These are phyloP conservation scores for Diaporthe sp. DNA, from an alignment of 2,329 filamentous ascomycete species.

Conservation along the genomic window DNA sequence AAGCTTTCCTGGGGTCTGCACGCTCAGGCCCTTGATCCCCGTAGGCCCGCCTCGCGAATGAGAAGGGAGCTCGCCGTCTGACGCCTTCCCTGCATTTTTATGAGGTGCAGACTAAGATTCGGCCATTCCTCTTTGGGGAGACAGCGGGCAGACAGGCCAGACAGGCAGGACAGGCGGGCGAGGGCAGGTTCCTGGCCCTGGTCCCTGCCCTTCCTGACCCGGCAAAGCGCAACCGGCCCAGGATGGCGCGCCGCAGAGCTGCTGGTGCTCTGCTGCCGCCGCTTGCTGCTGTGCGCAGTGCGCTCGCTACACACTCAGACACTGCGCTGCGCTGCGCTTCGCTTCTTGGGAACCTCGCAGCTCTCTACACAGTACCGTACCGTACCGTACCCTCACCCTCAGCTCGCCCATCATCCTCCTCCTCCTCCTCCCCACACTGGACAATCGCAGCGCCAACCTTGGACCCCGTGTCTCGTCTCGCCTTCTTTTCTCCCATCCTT, in stretches of 20 bases:
- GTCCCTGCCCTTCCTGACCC: conserved; percentile 26
- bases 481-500: conserved; percentile 43
- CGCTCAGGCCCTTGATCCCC: conserved; percentile 33
- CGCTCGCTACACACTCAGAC: conserved; percentile 15
- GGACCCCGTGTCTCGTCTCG: conserved; percentile 42
- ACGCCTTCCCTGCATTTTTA: conserved; percentile 35
- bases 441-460: conserved; percentile 42
- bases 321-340: conserved; percentile 13
- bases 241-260: conserved; percentile 24
- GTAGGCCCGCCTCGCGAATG: conserved; percentile 30
- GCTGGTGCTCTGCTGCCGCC: background rate
- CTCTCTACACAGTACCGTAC: conserved; percentile 11
- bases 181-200: conserved; percentile 5
- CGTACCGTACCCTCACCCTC: conserved; percentile 16
- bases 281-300: conserved; percentile 6
- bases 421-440: conserved; percentile 37
- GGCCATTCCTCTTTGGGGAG: conserved; percentile 26
- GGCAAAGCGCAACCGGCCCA: conserved; percentile 12
- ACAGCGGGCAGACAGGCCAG: conserved; percentile 13
- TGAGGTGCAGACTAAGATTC: conserved; percentile 29
- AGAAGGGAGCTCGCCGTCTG: conserved; percentile 11
- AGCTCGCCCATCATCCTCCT: conserved; percentile 28
- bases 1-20: conserved; percentile 26
- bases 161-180: background rate
- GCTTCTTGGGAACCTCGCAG: conserved; percentile 34